These are phyloP conservation scores for Galeopsis tetrahit DNA, from an alignment of 257 asterid genomes.

Conservation along the genomic window DNA sequence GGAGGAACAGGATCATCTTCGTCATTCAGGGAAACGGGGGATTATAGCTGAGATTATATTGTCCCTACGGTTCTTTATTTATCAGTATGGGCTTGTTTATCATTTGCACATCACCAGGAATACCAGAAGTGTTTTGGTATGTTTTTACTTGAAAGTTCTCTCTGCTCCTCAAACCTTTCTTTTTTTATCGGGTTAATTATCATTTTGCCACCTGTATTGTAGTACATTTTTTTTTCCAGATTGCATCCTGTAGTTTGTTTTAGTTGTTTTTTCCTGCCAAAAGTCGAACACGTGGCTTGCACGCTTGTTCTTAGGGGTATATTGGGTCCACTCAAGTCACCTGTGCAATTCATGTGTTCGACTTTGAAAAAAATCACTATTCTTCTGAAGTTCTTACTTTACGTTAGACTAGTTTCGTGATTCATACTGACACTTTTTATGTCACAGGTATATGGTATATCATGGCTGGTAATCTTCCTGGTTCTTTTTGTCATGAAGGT, in stretches of 20 bases:
- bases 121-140: constrained; percentile 46
- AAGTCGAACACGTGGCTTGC: no score
- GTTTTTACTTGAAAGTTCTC: constrained; percentile 14
- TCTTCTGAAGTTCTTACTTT: background rate
- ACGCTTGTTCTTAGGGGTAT: no score
- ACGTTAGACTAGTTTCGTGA: background rate
- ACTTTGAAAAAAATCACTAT: no score
- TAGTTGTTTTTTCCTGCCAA: no score
- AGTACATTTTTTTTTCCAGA: no score
- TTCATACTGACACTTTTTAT: background rate
- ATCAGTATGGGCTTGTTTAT: constrained; percentile 54
- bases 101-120: constrained; percentile 47
- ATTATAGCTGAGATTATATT: constrained; percentile 45
- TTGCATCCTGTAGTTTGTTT: no score
- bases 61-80: constrained; percentile 46
- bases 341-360: no score
- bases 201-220: no score
- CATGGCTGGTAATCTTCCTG: constrained; percentile 89
- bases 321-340: no score
- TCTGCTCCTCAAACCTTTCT: background rate
- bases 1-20: constrained; percentile 53
- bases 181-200: background rate
- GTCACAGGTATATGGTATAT: constrained; percentile 84
- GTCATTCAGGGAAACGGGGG: constrained; percentile 45
- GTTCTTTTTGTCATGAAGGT: constrained; percentile 97